phyloP scores from a whole-genome alignment of 805 yeast species.

The Cyberlindnera subsufficiens region DNA sequence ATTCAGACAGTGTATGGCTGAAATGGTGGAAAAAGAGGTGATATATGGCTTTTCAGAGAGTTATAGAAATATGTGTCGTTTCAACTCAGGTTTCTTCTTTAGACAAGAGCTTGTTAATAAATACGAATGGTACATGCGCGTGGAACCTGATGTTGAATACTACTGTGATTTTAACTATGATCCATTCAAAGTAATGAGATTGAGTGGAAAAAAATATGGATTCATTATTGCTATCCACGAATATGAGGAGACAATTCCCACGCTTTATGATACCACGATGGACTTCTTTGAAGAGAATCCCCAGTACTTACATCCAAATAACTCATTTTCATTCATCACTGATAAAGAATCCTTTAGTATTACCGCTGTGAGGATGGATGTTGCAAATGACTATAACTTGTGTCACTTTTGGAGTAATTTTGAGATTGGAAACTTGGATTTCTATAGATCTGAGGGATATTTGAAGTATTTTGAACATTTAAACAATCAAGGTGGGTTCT shows the following conservation, averaged over 20 bases:
- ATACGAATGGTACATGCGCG: conserved; percentile 91
- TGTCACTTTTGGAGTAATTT: conserved; percentile 90
- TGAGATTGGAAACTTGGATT: conserved; percentile 66
- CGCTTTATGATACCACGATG: conserved; percentile 70
- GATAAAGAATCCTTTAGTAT: conserved; percentile 40
- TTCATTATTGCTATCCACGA: conserved; percentile 82
- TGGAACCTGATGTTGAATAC: conserved; percentile 87
- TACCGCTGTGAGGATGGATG: conserved; percentile 26
- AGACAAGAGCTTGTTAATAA: conserved; percentile 63
- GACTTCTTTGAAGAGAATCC: conserved; percentile 57
- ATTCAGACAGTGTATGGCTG: conserved; percentile 40
- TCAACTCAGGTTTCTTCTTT: conserved; percentile 87
- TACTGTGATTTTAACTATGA: conserved; percentile 87
- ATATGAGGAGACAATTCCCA: conserved; percentile 78
- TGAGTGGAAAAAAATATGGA: conserved; percentile 74
- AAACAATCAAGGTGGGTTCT: conserved; percentile 69
- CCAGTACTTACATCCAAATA: conserved; percentile 57
- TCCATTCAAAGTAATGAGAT: conserved; percentile 77
- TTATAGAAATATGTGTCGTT: conserved; percentile 92
- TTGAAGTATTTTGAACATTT: conserved; percentile 54
- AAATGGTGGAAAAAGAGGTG: conserved; percentile 41
- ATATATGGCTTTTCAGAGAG: conserved; percentile 62
- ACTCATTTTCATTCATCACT: conserved; percentile 50
- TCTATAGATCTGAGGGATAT: conserved; percentile 65
- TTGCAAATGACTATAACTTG: conserved; percentile 53